Evolutionary conservation across 352 stramenopile species (phyloP).

Genomic region (Synura sp.): DNA sequence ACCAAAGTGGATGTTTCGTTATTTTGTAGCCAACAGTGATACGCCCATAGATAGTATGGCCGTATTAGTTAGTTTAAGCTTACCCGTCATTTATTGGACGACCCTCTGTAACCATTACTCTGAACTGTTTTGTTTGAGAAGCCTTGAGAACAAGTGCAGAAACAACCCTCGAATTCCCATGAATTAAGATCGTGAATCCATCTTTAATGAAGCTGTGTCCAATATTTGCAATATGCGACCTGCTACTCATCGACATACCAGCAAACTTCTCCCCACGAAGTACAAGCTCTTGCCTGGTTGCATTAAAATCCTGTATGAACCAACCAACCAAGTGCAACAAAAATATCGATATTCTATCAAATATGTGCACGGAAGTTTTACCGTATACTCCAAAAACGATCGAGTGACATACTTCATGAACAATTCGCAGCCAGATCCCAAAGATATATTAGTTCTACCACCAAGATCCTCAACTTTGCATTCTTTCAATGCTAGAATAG

Average conservation of each 20-base stretch:
- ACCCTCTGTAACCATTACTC: conserved; percentile 84
- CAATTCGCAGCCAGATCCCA: conserved; percentile 79
- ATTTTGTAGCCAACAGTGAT: too few relatives aligned
- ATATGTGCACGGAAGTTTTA: too few relatives aligned
- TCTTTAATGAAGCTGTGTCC: conserved; percentile 89
- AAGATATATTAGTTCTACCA: conserved; percentile 67
- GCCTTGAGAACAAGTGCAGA: conserved; percentile 78
- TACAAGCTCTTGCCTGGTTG: not conserved
- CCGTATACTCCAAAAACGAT: conserved; percentile 61
- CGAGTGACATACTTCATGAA: conserved; percentile 88
- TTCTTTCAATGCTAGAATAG: too few relatives aligned
- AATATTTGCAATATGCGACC: conserved; percentile 83
- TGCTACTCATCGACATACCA: conserved; percentile 76
- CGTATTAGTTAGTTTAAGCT: not conserved
- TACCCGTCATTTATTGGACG: conserved; percentile 78
- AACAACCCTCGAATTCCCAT: conserved; percentile 85
- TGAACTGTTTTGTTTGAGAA: conserved; percentile 82
- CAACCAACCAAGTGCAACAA: too few relatives aligned
- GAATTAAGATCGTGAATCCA: conserved; percentile 85
- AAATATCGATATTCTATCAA: too few relatives aligned
- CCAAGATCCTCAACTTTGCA: conserved; percentile 40
- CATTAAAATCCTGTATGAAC: not conserved
- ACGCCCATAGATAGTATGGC: too few relatives aligned
- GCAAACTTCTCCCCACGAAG: not conserved
- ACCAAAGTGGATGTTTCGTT: too few relatives aligned